phyloP scores from a whole-genome alignment of 305 asterid genomes.

The Fraxinus velutina region DNA sequence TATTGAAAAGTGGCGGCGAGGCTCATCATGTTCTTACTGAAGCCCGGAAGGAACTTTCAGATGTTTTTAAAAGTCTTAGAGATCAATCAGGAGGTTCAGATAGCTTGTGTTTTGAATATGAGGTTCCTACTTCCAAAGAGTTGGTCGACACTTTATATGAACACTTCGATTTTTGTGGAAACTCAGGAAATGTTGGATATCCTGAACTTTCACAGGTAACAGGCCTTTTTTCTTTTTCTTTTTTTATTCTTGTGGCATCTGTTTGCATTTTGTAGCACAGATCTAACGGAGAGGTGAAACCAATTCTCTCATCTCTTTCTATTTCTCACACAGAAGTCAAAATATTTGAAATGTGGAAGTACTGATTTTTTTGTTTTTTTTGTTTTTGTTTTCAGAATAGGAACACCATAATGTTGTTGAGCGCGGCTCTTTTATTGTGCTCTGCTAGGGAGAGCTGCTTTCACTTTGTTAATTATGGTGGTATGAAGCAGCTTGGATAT shows the following conservation, averaged over 20 bases:
- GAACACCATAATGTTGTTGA: conserved; percentile 64
- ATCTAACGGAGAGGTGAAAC: conserved; percentile 19
- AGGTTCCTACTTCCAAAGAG: conserved; percentile 60
- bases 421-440: conserved; percentile 67
- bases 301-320: conserved; percentile 16
- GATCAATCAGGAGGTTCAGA: conserved; percentile 43
- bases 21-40: conserved; percentile 42
- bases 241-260: conserved; percentile 16
- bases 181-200: conserved; percentile 43
- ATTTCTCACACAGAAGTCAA: conserved; percentile 3
- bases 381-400: conserved; percentile 49
- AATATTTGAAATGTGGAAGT: background rate
- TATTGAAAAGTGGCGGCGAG: conserved; percentile 24
- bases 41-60: conserved; percentile 56
- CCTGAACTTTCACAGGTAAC: conserved; percentile 63
- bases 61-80: conserved; percentile 42
- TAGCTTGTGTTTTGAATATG: conserved; percentile 47
- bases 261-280: conserved; percentile 14
- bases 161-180: conserved; percentile 39
- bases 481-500: conserved; percentile 85
- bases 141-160: conserved; percentile 55
- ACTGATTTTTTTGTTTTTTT: conserved; percentile 12
- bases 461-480: conserved; percentile 70
- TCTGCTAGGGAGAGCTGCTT: conserved; percentile 83
- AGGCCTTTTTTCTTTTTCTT: background rate